Percentiles rank a stretch among this genome's conserved stretches.
Conservation (phyloP, 2,329 filamentous ascomycete species). For the Stromatinia cepivora region DNA sequence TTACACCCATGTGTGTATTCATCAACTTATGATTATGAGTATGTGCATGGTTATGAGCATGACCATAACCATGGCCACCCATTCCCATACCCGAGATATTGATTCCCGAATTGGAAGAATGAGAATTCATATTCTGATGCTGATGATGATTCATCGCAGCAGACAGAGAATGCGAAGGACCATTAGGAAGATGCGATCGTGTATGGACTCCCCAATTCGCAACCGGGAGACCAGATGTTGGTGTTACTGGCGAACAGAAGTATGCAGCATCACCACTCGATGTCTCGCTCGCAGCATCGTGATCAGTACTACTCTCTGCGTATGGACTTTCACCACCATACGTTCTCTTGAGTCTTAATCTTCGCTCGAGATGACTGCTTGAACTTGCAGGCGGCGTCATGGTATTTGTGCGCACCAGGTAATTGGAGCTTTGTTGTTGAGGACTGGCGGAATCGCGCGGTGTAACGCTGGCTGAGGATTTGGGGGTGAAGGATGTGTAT, state of each 20-base stretch:
- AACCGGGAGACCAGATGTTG: constrained; percentile 12
- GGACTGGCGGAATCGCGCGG: not conserved
- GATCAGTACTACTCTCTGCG: constrained; percentile 45
- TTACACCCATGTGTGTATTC: not conserved
- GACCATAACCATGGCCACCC: not conserved
- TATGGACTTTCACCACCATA: constrained; percentile 45
- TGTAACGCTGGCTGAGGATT: constrained; percentile 28
- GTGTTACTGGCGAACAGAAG: constrained; percentile 35
- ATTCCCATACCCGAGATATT: constrained; percentile 24
- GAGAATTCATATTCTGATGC: constrained; percentile 36
- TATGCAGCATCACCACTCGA: constrained; percentile 32
- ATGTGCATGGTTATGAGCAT: constrained; percentile 1
- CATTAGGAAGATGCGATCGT: constrained; percentile 5
- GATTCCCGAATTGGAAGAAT: constrained; percentile 32
- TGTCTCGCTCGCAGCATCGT: constrained; percentile 39
- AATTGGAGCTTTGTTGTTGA: constrained; percentile 21
- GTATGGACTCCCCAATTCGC: not conserved
- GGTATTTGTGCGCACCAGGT: not conserved
- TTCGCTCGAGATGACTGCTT: constrained; percentile 28
- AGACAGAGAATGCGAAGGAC: constrained; percentile 7
- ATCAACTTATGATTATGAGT: constrained; percentile 8
- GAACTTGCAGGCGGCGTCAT: constrained; percentile 30
- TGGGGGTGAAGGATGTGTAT: constrained; percentile 32
- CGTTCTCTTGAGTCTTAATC: constrained; percentile 41
- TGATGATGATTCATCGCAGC: constrained; percentile 26